Conservation (phyloP, 352 stramenopile species). For the Pythium angustatum region DNA sequence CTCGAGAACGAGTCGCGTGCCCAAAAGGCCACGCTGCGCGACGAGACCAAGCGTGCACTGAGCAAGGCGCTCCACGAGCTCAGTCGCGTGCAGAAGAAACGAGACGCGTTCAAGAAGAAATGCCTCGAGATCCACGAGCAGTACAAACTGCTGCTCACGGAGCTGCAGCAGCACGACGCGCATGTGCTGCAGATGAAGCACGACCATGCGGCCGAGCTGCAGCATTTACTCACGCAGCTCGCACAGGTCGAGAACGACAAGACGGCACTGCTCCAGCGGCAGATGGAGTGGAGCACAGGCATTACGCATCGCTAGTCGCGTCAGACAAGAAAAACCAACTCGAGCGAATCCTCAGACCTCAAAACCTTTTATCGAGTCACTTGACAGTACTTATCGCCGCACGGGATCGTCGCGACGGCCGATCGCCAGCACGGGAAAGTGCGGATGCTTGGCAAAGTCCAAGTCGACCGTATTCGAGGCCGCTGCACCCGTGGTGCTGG, state of each 20-base stretch:
- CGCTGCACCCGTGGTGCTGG: too few relatives aligned
- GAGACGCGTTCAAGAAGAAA: conserved; percentile 80
- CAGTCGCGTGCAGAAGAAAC: conserved; percentile 71
- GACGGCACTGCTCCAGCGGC: conserved; percentile 55
- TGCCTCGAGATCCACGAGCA: conserved; percentile 78
- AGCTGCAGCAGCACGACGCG: conserved; percentile 44
- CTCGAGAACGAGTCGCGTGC: conserved; percentile 43
- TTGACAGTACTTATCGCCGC: conserved; percentile 21
- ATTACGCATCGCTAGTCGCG: too few relatives aligned
- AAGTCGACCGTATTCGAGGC: conserved; percentile 27
- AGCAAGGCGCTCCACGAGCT: conserved; percentile 68
- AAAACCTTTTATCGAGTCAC: too few relatives aligned
- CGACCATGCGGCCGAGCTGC: conserved; percentile 55
- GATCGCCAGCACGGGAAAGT: conserved; percentile 69
- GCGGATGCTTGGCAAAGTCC: conserved; percentile 67
- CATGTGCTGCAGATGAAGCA: conserved; percentile 58
- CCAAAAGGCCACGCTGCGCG: conserved; percentile 45
- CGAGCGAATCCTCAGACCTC: too few relatives aligned
- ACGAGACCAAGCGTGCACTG: conserved; percentile 52
- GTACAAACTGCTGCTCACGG: conserved; percentile 55
- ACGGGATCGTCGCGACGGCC: conserved; percentile 2
- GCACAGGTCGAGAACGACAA: conserved; percentile 69
- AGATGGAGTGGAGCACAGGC: conserved; percentile 16
- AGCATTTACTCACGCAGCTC: conserved; percentile 66
- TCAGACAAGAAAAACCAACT: too few relatives aligned